Conservation (phyloP, 805 yeast genomes). For the Candida methanosorbosa region DNA sequence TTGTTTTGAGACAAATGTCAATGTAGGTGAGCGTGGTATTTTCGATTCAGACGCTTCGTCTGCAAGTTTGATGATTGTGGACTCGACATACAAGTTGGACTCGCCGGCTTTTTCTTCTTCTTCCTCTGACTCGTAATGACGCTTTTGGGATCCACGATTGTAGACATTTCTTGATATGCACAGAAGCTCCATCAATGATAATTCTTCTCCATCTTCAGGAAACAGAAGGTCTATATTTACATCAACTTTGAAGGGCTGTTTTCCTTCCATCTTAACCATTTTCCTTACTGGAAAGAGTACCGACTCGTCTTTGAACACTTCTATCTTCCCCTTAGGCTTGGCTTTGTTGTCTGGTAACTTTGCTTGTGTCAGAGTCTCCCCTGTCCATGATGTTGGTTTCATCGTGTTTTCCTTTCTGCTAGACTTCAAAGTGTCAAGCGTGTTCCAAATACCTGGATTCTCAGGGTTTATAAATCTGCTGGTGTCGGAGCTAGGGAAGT, state of each 20-base stretch:
- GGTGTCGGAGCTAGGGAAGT: neutral
- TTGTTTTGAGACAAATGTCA: constrained; percentile 66
- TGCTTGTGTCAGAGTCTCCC: constrained; percentile 48
- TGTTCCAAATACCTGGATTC: constrained; percentile 31
- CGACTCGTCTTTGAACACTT: constrained; percentile 31
- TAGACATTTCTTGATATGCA: constrained; percentile 35
- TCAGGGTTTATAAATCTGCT: neutral
- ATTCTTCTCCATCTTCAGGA: constrained; percentile 39
- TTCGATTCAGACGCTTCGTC: too few species aligned
- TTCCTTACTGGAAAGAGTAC: constrained; percentile 36
- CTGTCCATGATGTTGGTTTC: constrained; percentile 51
- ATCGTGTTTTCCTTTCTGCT: constrained; percentile 58
- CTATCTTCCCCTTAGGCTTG: constrained; percentile 7
- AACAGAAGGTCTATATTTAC: constrained; percentile 53
- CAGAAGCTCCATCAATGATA: constrained; percentile 55
- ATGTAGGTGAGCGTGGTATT: constrained; percentile 53
- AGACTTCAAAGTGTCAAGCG: constrained; percentile 37
- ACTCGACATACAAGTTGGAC: too few species aligned
- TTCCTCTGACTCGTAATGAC: too few species aligned
- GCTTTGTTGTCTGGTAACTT: neutral
- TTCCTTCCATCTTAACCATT: constrained; percentile 45
- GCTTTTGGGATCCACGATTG: neutral
- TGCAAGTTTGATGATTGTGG: too few species aligned
- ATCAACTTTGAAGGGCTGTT: constrained; percentile 49
- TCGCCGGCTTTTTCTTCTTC: too few species aligned